Base-by-base conservation (phyloP, 495 filamentous ascomycete genomes). In the Elasticomyces elasticus region DNA sequence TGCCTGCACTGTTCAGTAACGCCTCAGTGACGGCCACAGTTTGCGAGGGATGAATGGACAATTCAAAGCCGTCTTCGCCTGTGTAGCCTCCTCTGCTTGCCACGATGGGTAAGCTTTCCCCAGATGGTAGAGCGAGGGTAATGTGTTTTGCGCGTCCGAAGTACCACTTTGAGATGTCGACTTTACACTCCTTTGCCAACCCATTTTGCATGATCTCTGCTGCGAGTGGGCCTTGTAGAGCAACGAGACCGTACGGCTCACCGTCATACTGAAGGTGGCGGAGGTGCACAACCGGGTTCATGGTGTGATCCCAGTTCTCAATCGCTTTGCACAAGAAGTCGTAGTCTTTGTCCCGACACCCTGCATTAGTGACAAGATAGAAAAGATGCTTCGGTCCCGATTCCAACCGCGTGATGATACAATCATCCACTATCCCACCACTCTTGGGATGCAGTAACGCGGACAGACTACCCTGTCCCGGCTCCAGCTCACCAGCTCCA, bases 341-440 rank as follows among this genome's bases (percentile, higher is more conserved):
- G 40, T 86, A 67, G 68, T 97, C 94, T 67, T 96, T 94, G 17
- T 85, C 80, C 38, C 87, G 76, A 66, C 90, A 94, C 20, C 76
- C 92, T n/a, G 92, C 92, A 68, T 98, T 98, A 26, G 90, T 95
- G 46, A 98, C 92, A 33, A 96, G 76, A 70, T 96, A 95, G 71
- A 94, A 95, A 30, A 68, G 44, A 27, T 63, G 62, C 38, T 85
- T 79, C 15, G 78, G 76, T 13, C 73, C 74, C 2, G 19, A 31
- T 19, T 56, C 48, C 10, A 89, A 74, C 52, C 83, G 73, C 20
- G 89, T 94, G 61, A 98, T 83, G 51, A 98, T 84, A 7, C 83
- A 85, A 68, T 98, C 92, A 63, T 98, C 92, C 25, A 95, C 79
- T 55, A 97, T 95, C 15, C 92, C 91, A 30, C 92, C 92, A 0